phyloP scores from a whole-genome alignment of 768 basidiomycete species.

The Amanita pseudoporphyria region DNA sequence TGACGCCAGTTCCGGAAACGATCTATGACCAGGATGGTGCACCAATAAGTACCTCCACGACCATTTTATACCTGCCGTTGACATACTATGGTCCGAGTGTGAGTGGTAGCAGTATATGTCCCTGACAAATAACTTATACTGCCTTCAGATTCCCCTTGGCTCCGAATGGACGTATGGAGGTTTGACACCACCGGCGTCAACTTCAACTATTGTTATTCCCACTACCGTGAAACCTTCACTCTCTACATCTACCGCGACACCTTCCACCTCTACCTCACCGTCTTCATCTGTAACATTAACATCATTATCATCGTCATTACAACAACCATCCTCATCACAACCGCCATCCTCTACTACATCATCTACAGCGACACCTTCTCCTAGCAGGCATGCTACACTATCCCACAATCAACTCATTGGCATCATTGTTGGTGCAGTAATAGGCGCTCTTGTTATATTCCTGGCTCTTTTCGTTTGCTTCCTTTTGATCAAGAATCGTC shows the following conservation, averaged over 20 bases:
- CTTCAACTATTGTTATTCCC: conserved; percentile 19
- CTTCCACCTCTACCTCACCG: conserved; percentile 17
- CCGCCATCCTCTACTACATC: conserved; percentile 8
- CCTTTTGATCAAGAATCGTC: conserved; percentile 21
- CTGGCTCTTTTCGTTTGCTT: conserved; percentile 36
- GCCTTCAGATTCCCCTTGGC: conserved; percentile 61
- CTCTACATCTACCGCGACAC: conserved; percentile 21
- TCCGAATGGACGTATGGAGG: conserved; percentile 70
- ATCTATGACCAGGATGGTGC: conserved; percentile 44
- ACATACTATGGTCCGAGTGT: conserved; percentile 82
- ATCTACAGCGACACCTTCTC: conserved; percentile 13
- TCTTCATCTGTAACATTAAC: conserved; percentile 18
- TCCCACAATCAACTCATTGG: conserved; percentile 37
- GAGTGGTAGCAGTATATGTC: conserved; percentile 23
- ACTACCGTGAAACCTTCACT: conserved; percentile 20
- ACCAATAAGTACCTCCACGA: conserved; percentile 45
- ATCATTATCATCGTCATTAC: no score
- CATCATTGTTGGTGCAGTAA: conserved; percentile 50
- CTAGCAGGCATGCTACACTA: conserved; percentile 10
- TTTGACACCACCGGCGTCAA: conserved; percentile 30
- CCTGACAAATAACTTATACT: neutral
- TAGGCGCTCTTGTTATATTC: conserved; percentile 39
- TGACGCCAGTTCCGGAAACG: conserved; percentile 44
- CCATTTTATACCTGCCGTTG: conserved; percentile 53
- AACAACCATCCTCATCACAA: no score